phyloP scores from a whole-genome alignment of 2,329 filamentous ascomycete genomes.

The Colletotrichum kahawae region DNA sequence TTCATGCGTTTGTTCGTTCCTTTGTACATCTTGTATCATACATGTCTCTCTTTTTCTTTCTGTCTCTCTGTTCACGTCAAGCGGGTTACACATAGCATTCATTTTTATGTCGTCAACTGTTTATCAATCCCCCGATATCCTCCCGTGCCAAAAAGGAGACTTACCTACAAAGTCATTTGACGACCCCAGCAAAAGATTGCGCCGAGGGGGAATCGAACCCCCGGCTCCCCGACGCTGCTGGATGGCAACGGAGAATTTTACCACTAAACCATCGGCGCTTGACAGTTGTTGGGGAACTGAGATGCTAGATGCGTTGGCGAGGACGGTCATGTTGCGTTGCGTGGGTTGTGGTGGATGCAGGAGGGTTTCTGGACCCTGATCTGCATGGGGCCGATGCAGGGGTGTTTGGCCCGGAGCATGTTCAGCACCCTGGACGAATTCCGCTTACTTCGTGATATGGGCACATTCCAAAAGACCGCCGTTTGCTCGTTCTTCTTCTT shows the following conservation, averaged over 20 bases:
- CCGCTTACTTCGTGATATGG: too few species aligned
- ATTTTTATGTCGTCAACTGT: neutral
- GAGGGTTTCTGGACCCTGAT: neutral
- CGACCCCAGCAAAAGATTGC: neutral
- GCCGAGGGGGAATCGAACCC: conserved; percentile 4
- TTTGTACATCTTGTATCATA: neutral
- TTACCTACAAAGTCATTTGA: neutral
- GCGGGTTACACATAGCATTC: neutral
- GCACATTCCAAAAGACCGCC: too few species aligned
- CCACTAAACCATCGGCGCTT: conserved; percentile 11
- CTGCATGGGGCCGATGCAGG: neutral
- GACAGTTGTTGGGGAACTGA: neutral
- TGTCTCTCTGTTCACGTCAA: neutral
- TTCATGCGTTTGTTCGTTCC: neutral
- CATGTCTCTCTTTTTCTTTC: neutral
- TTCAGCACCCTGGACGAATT: neutral
- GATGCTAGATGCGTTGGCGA: fast-evolving
- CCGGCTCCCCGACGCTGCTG: conserved; percentile 4
- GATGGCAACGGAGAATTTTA: conserved; percentile 14
- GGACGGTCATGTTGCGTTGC: neutral
- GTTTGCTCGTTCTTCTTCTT: too few species aligned
- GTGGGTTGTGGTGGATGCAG: neutral
- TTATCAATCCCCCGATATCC: fast-evolving
- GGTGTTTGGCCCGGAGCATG: neutral
- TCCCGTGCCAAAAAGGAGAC: neutral